phyloP scores from a whole-genome alignment of 176 grass and related monocot species.

The Musa schizocarpa region DNA sequence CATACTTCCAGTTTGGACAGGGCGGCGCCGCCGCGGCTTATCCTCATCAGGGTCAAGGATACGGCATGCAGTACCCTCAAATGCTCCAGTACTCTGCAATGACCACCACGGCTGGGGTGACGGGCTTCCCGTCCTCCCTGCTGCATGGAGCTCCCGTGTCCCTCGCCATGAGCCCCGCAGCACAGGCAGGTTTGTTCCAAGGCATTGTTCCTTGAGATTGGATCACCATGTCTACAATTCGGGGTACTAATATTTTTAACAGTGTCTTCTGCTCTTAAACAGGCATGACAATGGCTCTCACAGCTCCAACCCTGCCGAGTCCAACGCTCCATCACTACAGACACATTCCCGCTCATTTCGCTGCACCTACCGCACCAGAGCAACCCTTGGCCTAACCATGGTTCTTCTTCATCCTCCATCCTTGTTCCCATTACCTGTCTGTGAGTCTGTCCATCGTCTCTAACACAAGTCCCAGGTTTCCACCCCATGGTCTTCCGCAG shows the following conservation, averaged over 20 bases:
- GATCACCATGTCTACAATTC: not conserved
- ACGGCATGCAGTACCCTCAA: constrained; percentile 9
- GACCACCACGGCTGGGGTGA: not conserved
- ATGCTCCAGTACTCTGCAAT: constrained; percentile 2
- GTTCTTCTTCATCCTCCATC: not conserved
- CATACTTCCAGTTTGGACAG: constrained; percentile 9
- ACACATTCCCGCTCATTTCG: constrained; percentile 16
- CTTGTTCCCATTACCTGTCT: not conserved
- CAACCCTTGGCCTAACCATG: constrained; percentile 23
- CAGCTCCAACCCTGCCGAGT: constrained; percentile 16
- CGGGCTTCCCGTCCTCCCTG: not conserved
- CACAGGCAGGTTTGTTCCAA: constrained; percentile 13
- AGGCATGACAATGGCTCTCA: constrained; percentile 16
- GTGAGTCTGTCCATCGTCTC: not conserved
- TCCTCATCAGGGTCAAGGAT: constrained; percentile 3
- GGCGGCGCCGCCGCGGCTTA: not conserved
- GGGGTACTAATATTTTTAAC: not conserved
- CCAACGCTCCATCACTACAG: constrained; percentile 18
- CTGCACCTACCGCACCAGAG: not conserved
- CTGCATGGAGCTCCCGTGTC: constrained; percentile 8
- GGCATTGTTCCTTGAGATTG: not conserved
- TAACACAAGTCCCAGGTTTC: not conserved
- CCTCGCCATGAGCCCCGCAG: not conserved
- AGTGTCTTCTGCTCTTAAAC: constrained; percentile 12
- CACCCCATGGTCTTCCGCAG: not conserved